Conservation (phyloP, 495 filamentous ascomycete species). For the Penicillium antarcticum region DNA sequence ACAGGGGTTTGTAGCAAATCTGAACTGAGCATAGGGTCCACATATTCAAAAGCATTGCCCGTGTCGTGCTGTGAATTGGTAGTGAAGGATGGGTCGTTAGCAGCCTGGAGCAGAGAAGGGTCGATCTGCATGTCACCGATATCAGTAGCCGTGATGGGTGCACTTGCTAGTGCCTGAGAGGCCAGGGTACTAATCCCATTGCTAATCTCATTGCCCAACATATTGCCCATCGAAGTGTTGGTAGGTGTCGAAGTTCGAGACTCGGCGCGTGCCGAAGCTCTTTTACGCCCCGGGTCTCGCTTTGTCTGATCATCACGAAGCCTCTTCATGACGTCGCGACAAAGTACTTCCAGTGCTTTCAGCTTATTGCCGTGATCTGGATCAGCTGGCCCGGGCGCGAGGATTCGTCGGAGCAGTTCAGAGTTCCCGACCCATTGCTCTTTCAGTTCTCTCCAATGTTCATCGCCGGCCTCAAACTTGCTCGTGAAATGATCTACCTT, state of each 20-base stretch:
- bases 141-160: slow-evolving; percentile 39
- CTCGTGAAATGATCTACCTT: slow-evolving; percentile 68
- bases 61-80: slow-evolving; percentile 38
- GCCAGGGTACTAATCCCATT: slow-evolving; percentile 53
- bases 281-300: slow-evolving; percentile 53
- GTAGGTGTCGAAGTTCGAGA: slow-evolving; percentile 22
- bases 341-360: slow-evolving; percentile 67
- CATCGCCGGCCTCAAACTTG: slow-evolving; percentile 66
- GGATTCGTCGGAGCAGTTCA: slow-evolving; percentile 52
- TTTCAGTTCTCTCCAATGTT: slow-evolving; percentile 70
- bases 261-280: slow-evolving; percentile 21
- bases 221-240: slow-evolving; percentile 19
- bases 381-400: slow-evolving; percentile 53
- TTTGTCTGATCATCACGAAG: slow-evolving; percentile 64
- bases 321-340: slow-evolving; percentile 72
- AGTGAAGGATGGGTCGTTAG: slow-evolving; percentile 48
- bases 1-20: slow-evolving; percentile 44
- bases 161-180: slow-evolving; percentile 49
- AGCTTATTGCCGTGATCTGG: slow-evolving; percentile 53
- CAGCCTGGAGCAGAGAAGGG: slow-evolving; percentile 54
- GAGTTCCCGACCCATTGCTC: slow-evolving; percentile 61
- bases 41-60: slow-evolving; percentile 34
- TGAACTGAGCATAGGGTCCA: slow-evolving; percentile 32
- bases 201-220: slow-evolving; percentile 31
- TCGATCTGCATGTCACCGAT: slow-evolving; percentile 63